Evolutionary conservation across 2,329 filamentous ascomycete species (phyloP).

Genomic region (Fusarium armeniacum): DNA sequence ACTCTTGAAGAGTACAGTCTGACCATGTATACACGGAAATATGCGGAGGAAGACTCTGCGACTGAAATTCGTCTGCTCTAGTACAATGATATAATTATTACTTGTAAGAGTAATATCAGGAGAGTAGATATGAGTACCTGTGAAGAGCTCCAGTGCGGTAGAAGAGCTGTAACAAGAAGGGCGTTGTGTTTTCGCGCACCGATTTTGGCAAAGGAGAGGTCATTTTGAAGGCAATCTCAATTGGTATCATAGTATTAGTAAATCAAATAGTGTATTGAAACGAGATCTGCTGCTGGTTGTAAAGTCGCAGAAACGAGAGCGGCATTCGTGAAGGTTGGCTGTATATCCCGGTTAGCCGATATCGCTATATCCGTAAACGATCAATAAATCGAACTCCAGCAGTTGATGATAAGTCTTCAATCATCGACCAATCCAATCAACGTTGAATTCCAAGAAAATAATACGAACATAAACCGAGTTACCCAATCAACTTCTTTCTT

Average conservation of each 20-base stretch:
- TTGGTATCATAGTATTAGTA: not conserved
- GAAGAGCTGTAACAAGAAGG: constrained; percentile 89
- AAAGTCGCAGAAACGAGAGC: constrained; percentile 3
- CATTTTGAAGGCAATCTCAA: constrained; percentile 18
- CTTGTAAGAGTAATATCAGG: constrained; percentile 3
- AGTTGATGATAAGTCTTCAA: not conserved
- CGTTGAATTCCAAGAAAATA: not conserved
- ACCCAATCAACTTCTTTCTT: not conserved
- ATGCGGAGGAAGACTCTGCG: constrained; percentile 71
- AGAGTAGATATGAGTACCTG: constrained; percentile 61
- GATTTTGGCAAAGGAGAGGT: constrained; percentile 36
- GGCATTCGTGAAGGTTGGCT: constrained; percentile 11
- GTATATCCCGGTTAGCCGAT: constrained; percentile 38
- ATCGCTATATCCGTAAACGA: constrained; percentile 44
- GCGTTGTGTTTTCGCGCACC: constrained; percentile 80
- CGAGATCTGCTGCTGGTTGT: constrained; percentile 3
- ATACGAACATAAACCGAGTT: too few species aligned
- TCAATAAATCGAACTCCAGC: constrained; percentile 23
- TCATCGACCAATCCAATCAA: not conserved
- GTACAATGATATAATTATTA: not conserved
- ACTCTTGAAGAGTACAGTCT: constrained; percentile 83
- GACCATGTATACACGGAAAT: constrained; percentile 90
- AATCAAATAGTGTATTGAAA: not conserved
- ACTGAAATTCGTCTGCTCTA: constrained; percentile 79
- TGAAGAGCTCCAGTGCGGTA: constrained; percentile 82